Percentiles rank a stretch among this genome's conserved stretches.
These are phyloP conservation scores for Populus pruinosa DNA, from an alignment of 345 rosid genomes.

Conservation along the genomic window DNA sequence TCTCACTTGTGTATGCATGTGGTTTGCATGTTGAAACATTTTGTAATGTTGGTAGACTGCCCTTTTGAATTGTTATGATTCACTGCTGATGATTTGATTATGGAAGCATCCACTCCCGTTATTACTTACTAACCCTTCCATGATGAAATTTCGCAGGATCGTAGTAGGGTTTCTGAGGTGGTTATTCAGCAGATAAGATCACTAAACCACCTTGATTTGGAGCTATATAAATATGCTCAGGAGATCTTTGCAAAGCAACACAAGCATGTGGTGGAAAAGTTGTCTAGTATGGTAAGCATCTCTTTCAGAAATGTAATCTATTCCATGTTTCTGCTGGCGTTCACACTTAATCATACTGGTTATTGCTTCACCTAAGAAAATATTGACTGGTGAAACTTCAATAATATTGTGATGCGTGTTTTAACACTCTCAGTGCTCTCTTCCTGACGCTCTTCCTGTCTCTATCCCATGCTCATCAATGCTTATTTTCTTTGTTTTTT, in stretches of 20 bases:
- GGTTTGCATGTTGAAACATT: neutral
- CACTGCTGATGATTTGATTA: neutral
- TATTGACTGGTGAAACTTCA: neutral
- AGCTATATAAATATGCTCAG: conserved; percentile 76
- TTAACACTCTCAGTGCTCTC: too few species aligned
- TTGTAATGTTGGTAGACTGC: neutral
- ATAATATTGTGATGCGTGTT: too few species aligned
- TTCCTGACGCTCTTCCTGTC: too few species aligned
- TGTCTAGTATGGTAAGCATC: conserved; percentile 29
- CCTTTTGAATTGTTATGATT: neutral
- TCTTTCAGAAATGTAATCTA: neutral
- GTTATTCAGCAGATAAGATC: conserved; percentile 62
- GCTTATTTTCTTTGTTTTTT: too few species aligned
- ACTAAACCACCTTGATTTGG: conserved; percentile 76
- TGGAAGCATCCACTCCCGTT: neutral
- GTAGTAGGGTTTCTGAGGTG: conserved; percentile 44
- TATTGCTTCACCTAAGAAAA: neutral
- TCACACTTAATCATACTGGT: neutral
- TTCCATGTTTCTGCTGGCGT: neutral
- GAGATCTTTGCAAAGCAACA: conserved; percentile 66
- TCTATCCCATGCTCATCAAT: too few species aligned
- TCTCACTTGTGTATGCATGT: neutral
- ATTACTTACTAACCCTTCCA: neutral
- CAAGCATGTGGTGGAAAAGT: conserved; percentile 22
- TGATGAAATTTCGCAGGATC: conserved; percentile 51